A percentile compares a stretch with the other conserved stretches of the same genome.
Conservation (phyloP, 1,139 yeast species). For the Candida sp. region DNA sequence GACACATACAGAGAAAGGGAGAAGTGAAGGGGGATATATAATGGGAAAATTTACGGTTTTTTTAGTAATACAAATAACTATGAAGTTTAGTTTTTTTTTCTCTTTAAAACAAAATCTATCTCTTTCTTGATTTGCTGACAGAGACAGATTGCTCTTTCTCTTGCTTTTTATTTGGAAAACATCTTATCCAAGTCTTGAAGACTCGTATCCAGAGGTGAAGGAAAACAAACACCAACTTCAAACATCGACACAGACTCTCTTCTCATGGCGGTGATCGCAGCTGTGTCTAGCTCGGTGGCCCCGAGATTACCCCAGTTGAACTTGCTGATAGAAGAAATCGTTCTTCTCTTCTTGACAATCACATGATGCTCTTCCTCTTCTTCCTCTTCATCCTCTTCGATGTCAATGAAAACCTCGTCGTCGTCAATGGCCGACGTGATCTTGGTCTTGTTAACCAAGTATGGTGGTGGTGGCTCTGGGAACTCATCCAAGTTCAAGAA, state of each 20-base stretch:
- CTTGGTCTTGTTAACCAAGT: background rate
- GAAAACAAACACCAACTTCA: slow-evolving; percentile 2
- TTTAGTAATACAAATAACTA: slow-evolving; percentile 2
- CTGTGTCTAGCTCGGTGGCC: slow-evolving; percentile 1
- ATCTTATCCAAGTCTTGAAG: background rate
- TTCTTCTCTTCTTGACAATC: slow-evolving; percentile 1
- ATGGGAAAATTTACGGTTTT: background rate
- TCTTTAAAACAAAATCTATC: background rate
- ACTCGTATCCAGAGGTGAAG: slow-evolving; percentile 1
- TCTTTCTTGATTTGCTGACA: background rate
- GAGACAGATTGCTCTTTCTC: background rate
- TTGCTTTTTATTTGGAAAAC: background rate
- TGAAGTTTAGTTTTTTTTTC: background rate
- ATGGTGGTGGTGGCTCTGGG: slow-evolving; percentile 1
- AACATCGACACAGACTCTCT: slow-evolving; percentile 1
- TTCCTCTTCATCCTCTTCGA: background rate
- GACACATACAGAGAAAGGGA: too few species aligned
- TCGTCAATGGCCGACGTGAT: background rate
- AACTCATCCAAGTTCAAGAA: background rate
- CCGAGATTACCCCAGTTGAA: slow-evolving; percentile 1
- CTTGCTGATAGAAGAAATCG: slow-evolving; percentile 1
- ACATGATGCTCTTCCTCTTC: background rate
- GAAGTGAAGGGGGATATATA: too few species aligned
- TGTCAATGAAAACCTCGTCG: background rate
- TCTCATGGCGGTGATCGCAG: slow-evolving; percentile 1